Percentiles rank a stretch among this genome's conserved stretches.
phyloP scores from a whole-genome alignment of 225 moss, liverwort and hornwort species.

The Antitrichia curtipendula region DNA sequence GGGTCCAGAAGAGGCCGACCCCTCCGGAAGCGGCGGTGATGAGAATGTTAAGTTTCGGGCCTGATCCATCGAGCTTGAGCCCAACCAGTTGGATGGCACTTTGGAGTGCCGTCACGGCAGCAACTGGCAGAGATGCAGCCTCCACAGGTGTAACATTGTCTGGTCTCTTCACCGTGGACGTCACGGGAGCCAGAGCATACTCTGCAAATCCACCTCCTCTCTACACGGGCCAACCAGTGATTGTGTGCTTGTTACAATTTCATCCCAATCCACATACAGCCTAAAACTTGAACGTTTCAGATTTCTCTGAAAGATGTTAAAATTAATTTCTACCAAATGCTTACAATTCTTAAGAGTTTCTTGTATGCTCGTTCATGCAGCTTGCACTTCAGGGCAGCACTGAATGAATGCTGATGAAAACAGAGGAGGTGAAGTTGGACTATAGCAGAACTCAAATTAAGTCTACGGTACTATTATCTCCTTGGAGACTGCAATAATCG shows the following conservation, averaged over 20 bases:
- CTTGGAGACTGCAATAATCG: background rate
- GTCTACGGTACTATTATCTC: background rate
- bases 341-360: too few species aligned
- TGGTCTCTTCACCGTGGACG: constrained; percentile 40
- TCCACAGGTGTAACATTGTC: constrained; percentile 42
- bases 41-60: constrained; percentile 43
- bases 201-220: constrained; percentile 50
- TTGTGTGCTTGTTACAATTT: background rate
- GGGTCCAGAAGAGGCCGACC: constrained; percentile 61
- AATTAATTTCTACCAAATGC: background rate
- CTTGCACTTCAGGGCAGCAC: background rate
- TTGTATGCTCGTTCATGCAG: background rate
- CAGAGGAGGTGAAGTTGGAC: background rate
- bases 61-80: constrained; percentile 62
- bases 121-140: constrained; percentile 53
- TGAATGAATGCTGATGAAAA: background rate
- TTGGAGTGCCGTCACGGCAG: constrained; percentile 61
- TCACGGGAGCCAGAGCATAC: constrained; percentile 49
- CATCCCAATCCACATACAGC: background rate
- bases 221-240: background rate
- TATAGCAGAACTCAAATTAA: background rate
- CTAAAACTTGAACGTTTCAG: background rate
- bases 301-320: background rate
- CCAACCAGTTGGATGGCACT: constrained; percentile 33
- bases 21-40: constrained; percentile 73